Evolutionary conservation across 768 basidiomycete genomes (phyloP).

Genomic region (Naganishia vaughanmartiniae): DNA sequence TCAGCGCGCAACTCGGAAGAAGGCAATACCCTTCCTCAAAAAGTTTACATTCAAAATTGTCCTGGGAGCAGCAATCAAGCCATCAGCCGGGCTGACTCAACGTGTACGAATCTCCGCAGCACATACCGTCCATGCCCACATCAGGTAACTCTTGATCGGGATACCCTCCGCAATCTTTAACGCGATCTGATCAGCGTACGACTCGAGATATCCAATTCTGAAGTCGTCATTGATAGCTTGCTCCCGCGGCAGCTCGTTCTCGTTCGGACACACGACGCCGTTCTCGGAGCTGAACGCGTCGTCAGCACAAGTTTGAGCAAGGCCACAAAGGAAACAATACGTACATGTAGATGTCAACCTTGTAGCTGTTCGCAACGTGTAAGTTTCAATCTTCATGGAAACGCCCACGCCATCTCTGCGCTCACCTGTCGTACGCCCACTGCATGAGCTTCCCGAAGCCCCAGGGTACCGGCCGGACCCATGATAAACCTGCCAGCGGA

Average conservation of each 20-base stretch:
- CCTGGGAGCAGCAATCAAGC: background rate
- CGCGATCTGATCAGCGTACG: conserved; percentile 26
- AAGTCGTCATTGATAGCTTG: conserved; percentile 27
- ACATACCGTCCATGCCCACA: conserved; percentile 22
- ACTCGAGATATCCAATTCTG: conserved; percentile 22
- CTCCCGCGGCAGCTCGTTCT: conserved; percentile 23
- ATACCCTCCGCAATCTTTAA: conserved; percentile 21
- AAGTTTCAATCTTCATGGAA: background rate
- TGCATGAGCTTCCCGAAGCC: conserved; percentile 42
- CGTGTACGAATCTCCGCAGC: too few relatives aligned
- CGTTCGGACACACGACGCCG: conserved; percentile 29
- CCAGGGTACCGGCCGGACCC: conserved; percentile 38
- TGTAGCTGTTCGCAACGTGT: background rate
- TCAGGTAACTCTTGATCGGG: conserved; percentile 25
- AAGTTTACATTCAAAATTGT: conserved; percentile 24
- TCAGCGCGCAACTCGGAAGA: background rate
- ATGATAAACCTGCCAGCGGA: conserved; percentile 5
- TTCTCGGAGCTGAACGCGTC: conserved; percentile 16
- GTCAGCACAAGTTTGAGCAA: background rate
- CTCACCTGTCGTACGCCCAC: conserved; percentile 44
- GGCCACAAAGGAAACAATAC: background rate
- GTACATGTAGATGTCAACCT: conserved; percentile 21
- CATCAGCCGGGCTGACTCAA: too few relatives aligned
- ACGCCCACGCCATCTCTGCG: conserved; percentile 14
- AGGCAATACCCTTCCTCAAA: background rate